These are phyloP conservation scores for Phaeomoniella chlamydospora DNA, from an alignment of 2,329 filamentous ascomycete species.

Conservation along the genomic window DNA sequence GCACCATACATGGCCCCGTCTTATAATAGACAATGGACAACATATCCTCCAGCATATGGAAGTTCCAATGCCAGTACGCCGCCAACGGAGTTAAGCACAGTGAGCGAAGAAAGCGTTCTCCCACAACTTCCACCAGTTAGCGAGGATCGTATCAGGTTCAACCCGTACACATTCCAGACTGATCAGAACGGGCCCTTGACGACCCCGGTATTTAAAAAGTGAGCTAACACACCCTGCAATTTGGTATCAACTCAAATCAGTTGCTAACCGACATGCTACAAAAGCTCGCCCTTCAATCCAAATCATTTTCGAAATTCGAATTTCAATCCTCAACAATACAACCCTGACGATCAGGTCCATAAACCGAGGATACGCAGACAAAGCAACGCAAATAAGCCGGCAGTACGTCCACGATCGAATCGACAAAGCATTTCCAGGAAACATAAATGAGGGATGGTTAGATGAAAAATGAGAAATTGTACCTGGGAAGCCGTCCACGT, in stretches of 20 bases:
- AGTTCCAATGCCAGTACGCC: conserved; percentile 22
- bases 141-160: conserved; percentile 14
- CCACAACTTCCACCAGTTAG: conserved; percentile 24
- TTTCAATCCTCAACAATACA: conserved; percentile 30
- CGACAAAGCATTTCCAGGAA: neutral
- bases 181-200: neutral
- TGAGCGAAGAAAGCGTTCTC: conserved; percentile 2
- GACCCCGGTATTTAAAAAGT: neutral
- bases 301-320: conserved; percentile 30
- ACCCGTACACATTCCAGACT: neutral
- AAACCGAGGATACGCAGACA: neutral
- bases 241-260: neutral
- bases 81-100: conserved; percentile 23
- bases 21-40: neutral
- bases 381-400: neutral
- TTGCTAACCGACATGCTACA: neutral
- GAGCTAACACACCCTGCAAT: too few relatives aligned
- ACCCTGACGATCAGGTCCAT: conserved; percentile 19
- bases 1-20: neutral
- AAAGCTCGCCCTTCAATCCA: conserved; percentile 27
- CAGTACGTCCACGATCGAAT: neutral
- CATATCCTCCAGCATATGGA: conserved; percentile 11
- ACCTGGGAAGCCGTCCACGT: too few relatives aligned
- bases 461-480: too few relatives aligned
- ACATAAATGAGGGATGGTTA: too few relatives aligned